phyloP scores from a whole-genome alignment of 768 basidiomycete species.

The Tylopilus subfusipes region DNA sequence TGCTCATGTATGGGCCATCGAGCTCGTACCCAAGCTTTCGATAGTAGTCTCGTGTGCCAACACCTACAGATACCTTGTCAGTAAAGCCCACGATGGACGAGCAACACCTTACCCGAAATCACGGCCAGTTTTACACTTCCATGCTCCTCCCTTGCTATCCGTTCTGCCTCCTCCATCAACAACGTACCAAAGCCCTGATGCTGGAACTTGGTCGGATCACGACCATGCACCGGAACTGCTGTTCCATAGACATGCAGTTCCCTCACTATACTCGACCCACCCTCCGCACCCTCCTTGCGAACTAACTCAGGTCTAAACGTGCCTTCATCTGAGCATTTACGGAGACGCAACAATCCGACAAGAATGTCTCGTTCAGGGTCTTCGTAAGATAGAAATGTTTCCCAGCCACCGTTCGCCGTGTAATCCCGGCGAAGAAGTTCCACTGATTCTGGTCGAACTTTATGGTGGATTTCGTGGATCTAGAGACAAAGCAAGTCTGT shows the following conservation, averaged over 20 bases:
- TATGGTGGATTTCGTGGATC: conserved; percentile 99
- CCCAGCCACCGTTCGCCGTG: conserved; percentile 97
- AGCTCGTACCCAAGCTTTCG: conserved; percentile 89
- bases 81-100: not conserved
- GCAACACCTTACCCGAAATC: conserved; percentile 71
- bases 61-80: conserved; percentile 47
- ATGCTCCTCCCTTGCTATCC: conserved; percentile 96
- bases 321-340: conserved; percentile 96
- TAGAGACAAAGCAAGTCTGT: conserved; percentile 29
- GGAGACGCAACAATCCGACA: conserved; percentile 83
- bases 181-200: conserved; percentile 96
- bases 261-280: conserved; percentile 87
- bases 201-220: conserved; percentile 98
- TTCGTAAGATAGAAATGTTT: conserved; percentile 98
- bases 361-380: conserved; percentile 97
- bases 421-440: conserved; percentile 96
- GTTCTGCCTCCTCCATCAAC: conserved; percentile 98
- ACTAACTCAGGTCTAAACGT: conserved; percentile 94
- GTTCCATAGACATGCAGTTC: conserved; percentile 98
- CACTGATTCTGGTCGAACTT: conserved; percentile 91
- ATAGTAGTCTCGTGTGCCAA: conserved; percentile 97
- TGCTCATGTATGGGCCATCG: conserved; percentile 98
- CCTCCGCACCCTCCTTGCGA: conserved; percentile 61
- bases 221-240: conserved; percentile 93
- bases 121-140: conserved; percentile 95